phyloP scores from a whole-genome alignment of 129 eudicot genomes.

The sunflower (Helianthus annuus) region HanXRQr2.0-SUNRISE NC_035436.2:171007267-171007766 shows the following conservation, averaged over 20 bases:
- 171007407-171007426: constrained; percentile 60
- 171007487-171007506: constrained; percentile 40
- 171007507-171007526: constrained; percentile 52
- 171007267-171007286: constrained; percentile 53
- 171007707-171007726: constrained; percentile 57
- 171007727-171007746: constrained; percentile 45
- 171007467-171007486: constrained; percentile 47
- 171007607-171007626: constrained; percentile 65
- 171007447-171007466: constrained; percentile 22
- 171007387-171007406: constrained; percentile 62
- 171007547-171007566: constrained; percentile 75
- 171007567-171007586: constrained; percentile 53
- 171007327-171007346: constrained; percentile 69
- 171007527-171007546: constrained; percentile 60
- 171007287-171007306: constrained; percentile 63
- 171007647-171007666: constrained; percentile 52
- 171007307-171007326: constrained; percentile 42
- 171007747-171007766: constrained; percentile 40
- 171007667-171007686: constrained; percentile 57
- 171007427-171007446: constrained; percentile 52
- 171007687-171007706: constrained; percentile 64
- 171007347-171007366: constrained; percentile 49
- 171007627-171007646: constrained; percentile 68
- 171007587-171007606: constrained; percentile 51
- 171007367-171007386: constrained; percentile 37